Evolutionary conservation across 805 yeast species (phyloP).

Genomic region (Ogataea parapolymorpha): DNA sequence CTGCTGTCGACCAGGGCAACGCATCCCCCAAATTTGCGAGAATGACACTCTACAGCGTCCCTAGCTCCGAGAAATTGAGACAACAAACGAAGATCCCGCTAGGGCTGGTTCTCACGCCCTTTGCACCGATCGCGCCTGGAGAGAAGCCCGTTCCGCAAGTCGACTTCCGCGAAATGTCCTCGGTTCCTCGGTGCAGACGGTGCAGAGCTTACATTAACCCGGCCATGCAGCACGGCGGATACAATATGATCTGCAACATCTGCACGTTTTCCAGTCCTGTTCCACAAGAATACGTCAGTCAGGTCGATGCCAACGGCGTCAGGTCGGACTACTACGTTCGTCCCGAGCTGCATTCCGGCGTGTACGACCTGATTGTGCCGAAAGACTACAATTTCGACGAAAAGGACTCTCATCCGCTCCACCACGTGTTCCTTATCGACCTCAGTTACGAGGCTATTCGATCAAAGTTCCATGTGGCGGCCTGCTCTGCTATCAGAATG

Average conservation of each 20-base stretch:
- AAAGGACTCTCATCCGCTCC: constrained; percentile 43
- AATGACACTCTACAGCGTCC: constrained; percentile 78
- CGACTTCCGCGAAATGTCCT: constrained; percentile 52
- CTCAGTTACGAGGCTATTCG: constrained; percentile 56
- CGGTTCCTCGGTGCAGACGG: constrained; percentile 87
- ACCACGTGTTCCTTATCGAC: constrained; percentile 73
- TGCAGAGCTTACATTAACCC: constrained; percentile 92
- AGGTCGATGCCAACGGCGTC: constrained; percentile 56
- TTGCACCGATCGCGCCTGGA: constrained; percentile 56
- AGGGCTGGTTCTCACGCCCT: constrained; percentile 79
- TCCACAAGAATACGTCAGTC: constrained; percentile 63
- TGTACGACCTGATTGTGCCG: constrained; percentile 83
- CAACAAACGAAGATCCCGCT: constrained; percentile 72
- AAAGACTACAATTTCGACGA: constrained; percentile 57
- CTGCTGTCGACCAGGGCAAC: constrained; percentile 76
- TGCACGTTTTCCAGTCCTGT: constrained; percentile 74
- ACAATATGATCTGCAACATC: constrained; percentile 75
- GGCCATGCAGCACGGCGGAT: constrained; percentile 63
- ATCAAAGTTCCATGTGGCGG: constrained; percentile 56
- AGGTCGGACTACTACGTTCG: constrained; percentile 61
- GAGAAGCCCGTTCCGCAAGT: constrained; percentile 63
- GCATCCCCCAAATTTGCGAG: constrained; percentile 79
- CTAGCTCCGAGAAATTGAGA: constrained; percentile 67
- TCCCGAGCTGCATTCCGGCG: constrained; percentile 79
- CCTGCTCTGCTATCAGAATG: constrained; percentile 67